Evolutionary conservation across 2,329 filamentous ascomycete species (phyloP), one percentile per base, ranked within the genome.

Genomic region (Aspergillus quadricinctus): DNA sequence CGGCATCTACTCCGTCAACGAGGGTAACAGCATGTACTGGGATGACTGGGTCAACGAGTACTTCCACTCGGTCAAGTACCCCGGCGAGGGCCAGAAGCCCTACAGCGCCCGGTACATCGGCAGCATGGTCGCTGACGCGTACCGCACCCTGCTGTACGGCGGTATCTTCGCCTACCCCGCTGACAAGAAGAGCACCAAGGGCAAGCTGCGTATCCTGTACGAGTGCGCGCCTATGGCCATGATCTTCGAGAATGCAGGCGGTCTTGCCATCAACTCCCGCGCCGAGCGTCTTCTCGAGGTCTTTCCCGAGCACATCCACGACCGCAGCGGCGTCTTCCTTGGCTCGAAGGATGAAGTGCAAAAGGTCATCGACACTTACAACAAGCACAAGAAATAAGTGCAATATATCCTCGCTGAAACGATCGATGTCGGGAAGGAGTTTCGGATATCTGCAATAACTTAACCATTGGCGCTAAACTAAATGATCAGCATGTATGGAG

Each of bases 211-310:
- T 63, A 99, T 99, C 65, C 75, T 99, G 67, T 99, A 99, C 78
- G 94, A 99, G 80, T 99, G 94, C 73, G 94, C 94, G 14, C 94
- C 94, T 41, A 99, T 99, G 94, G 94, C 94, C 25, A 89, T 97
- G 88, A 85, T 99, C 6, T 97, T 99, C 75, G 94, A 99, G 78
- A 97, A 99, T 77, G 94, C 94, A 67, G 94, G 94, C 66, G 94
- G 94, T 58, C 87, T 95, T 76, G 94, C 94, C 19, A 80, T 99
- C 54, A 88, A 97, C 77, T 92, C 89, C 77, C 87, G 89, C 56
- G 97, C 96, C 92, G 79, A 85, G 64, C 85, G 93, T 58, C 92
- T 99, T 88, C 80, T 99, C 64, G 88, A 90, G 55, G 87, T 97
- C 43, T 85, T 90, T 1, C 94, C 94, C 1, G 88, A 96, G 75